Percentiles rank a stretch among this genome's conserved stretches.
Conservation (phyloP, 495 filamentous ascomycete species). For the Penicillium fimorum region DNA sequence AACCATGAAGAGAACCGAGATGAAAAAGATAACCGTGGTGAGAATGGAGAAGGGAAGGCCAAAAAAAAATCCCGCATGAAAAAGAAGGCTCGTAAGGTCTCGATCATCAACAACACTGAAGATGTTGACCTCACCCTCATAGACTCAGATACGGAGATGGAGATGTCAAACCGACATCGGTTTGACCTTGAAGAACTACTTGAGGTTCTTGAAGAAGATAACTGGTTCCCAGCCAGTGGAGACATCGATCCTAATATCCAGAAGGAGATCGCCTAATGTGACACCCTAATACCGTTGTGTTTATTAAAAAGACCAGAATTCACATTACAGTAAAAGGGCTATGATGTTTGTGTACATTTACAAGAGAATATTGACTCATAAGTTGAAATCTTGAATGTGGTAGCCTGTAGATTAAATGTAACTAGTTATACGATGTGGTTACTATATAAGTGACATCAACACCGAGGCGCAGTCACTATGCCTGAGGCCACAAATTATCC, state of each 20-base stretch:
- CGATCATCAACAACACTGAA: conserved; percentile 15
- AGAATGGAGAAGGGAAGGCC: neutral
- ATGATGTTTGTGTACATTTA: neutral
- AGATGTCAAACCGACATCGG: neutral
- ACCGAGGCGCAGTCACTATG: conserved; percentile 5
- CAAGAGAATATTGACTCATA: neutral
- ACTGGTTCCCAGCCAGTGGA: conserved; percentile 46
- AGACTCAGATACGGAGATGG: conserved; percentile 17
- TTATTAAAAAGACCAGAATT: neutral
- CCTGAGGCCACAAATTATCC: neutral
- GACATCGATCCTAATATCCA: conserved; percentile 34
- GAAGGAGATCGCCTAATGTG: conserved; percentile 6
- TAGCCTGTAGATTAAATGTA: neutral
- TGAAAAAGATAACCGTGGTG: neutral
- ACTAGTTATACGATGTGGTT: too few species aligned
- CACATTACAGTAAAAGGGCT: neutral
- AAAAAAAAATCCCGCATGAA: conserved; percentile 1
- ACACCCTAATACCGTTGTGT: neutral
- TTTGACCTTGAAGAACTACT: conserved; percentile 20
- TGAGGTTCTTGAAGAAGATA: conserved; percentile 40
- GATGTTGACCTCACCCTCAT: conserved; percentile 34
- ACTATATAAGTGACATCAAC: neutral
- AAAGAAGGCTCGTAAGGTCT: neutral
- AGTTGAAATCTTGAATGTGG: neutral
- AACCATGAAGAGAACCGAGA: neutral